phyloP scores from a whole-genome alignment of 352 stramenopile genomes.

The Phytophthora idaei region DNA sequence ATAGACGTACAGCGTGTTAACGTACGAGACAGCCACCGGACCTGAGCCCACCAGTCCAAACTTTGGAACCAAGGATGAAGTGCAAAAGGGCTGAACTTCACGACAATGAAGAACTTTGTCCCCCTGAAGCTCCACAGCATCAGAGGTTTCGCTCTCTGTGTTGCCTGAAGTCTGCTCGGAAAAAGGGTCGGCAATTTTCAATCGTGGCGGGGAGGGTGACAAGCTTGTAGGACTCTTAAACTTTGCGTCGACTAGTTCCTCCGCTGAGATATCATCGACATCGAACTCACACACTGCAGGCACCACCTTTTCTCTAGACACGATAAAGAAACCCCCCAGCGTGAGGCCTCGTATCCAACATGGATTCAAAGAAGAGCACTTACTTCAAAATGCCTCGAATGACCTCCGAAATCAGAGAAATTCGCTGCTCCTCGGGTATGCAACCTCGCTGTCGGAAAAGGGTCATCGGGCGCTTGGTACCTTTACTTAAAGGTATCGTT shows the following conservation, averaged over 20 bases:
- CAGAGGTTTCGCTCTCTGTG: constrained; percentile 1
- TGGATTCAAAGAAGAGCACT: constrained; percentile 4
- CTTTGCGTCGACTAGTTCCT: constrained; percentile 47
- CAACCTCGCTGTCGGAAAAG: constrained; percentile 65
- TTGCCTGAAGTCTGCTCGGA: constrained; percentile 27
- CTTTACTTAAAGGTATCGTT: constrained; percentile 50
- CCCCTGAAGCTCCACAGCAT: background rate
- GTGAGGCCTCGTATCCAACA: background rate
- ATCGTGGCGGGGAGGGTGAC: constrained; percentile 3
- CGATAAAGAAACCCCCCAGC: background rate
- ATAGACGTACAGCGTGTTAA: constrained; percentile 73
- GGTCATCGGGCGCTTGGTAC: constrained; percentile 52
- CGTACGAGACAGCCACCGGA: constrained; percentile 58
- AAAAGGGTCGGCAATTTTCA: constrained; percentile 47
- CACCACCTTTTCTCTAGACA: constrained; percentile 51
- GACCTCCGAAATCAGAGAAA: constrained; percentile 57
- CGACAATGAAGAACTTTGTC: constrained; percentile 33
- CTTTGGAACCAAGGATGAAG: constrained; percentile 32
- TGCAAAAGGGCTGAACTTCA: constrained; percentile 75
- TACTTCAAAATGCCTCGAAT: constrained; percentile 61
- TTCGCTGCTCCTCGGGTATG: constrained; percentile 65
- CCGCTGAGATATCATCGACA: constrained; percentile 51
- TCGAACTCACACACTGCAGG: constrained; percentile 66
- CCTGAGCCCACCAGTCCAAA: constrained; percentile 55
- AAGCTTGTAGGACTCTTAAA: constrained; percentile 30